Evolutionary conservation across 306 rosid genomes (phyloP).

Genomic region (Luffa aegyptiaca): DNA sequence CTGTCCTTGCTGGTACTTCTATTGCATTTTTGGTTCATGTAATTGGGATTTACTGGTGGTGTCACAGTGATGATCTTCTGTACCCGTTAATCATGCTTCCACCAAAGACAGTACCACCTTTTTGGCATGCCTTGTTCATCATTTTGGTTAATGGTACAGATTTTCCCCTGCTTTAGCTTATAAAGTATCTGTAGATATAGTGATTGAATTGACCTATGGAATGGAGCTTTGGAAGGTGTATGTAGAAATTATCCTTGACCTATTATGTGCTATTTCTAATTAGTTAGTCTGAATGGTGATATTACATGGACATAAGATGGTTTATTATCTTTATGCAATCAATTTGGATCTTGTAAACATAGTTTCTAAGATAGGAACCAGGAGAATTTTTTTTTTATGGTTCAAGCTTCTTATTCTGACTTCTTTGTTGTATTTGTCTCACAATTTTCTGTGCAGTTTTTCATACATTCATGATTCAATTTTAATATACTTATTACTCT

Average conservation of each 20-base stretch:
- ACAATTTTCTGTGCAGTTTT: background rate
- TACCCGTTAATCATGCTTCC: constrained; percentile 71
- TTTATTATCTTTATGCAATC: background rate
- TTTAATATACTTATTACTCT: background rate
- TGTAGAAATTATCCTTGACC: background rate
- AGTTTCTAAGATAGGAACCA: background rate
- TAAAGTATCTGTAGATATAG: background rate
- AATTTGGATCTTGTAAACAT: background rate
- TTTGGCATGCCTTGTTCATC: constrained; percentile 85
- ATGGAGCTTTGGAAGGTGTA: background rate
- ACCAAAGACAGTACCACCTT: constrained; percentile 59
- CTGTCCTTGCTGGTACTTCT: constrained; percentile 39
- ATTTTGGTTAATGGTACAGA: constrained; percentile 81
- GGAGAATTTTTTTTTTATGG: background rate
- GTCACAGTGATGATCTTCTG: constrained; percentile 58
- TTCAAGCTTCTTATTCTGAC: background rate
- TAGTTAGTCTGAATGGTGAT: background rate
- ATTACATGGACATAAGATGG: background rate
- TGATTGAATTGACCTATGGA: background rate
- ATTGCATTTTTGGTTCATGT: constrained; percentile 57
- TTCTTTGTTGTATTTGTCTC: constrained; percentile 2
- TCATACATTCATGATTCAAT: background rate
- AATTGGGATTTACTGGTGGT: constrained; percentile 69
- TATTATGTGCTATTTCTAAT: constrained; percentile 1
- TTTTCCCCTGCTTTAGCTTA: background rate